Conservation (phyloP, 495 filamentous ascomycete species). For the Penicillium odoratum region DNA sequence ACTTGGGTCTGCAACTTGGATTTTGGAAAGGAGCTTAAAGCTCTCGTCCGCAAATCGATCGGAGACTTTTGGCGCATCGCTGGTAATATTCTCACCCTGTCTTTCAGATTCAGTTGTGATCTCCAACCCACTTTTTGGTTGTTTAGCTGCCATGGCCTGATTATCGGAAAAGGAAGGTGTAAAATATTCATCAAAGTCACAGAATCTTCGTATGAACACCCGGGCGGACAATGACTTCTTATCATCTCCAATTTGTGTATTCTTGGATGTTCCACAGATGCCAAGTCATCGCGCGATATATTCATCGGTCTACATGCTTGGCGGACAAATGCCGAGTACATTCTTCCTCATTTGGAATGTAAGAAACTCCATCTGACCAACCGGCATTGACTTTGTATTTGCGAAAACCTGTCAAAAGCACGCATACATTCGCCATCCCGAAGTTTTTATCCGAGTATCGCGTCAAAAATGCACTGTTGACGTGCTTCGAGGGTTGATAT, state of each 20-base stretch:
- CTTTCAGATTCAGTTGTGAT: not conserved
- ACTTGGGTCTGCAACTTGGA: constrained; percentile 38
- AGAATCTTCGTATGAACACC: too few species aligned
- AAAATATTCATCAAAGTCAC: too few species aligned
- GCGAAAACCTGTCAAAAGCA: constrained; percentile 7
- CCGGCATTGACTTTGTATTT: not conserved
- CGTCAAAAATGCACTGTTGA: constrained; percentile 24
- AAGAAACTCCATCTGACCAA: too few species aligned
- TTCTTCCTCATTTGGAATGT: not conserved
- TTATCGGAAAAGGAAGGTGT: too few species aligned
- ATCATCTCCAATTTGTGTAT: not conserved
- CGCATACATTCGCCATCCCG: constrained; percentile 17
- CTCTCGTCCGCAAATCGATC: constrained; percentile 43
- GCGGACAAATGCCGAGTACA: not conserved
- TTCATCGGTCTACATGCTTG: constrained; percentile 9
- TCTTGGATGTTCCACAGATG: not conserved
- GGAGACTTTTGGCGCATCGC: constrained; percentile 30
- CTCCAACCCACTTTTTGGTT: not conserved
- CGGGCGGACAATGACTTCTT: not conserved
- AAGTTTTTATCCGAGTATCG: not conserved
- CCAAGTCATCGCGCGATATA: constrained; percentile 18
- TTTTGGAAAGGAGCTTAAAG: constrained; percentile 43
- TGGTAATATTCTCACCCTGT: not conserved
- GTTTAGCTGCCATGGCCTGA: not conserved
- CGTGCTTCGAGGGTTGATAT: constrained; percentile 19